A percentile compares a stretch with the other conserved stretches of the same genome.
Conservation (phyloP, 2,329 filamentous ascomycete genomes). For the Fusarium fracticaudum region DNA sequence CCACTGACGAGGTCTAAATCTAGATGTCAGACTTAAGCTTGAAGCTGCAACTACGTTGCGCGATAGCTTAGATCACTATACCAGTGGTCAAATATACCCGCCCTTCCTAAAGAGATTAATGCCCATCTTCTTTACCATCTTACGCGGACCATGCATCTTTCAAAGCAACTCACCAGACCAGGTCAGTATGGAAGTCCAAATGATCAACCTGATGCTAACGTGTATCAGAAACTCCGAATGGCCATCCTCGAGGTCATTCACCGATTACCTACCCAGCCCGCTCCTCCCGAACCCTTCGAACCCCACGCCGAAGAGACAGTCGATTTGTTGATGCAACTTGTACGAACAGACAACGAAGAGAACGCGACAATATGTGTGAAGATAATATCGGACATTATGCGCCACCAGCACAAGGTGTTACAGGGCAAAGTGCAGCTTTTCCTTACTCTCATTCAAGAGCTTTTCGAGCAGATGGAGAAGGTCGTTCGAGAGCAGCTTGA, state of each 20-base stretch:
- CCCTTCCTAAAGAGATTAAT: constrained; percentile 88
- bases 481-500: constrained; percentile 97
- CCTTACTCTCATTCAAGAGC: constrained; percentile 89
- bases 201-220: constrained; percentile 26
- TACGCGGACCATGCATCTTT: constrained; percentile 89
- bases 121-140: constrained; percentile 86
- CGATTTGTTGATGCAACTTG: constrained; percentile 87
- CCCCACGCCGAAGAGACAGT: constrained; percentile 89
- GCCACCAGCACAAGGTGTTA: constrained; percentile 88
- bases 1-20: constrained; percentile 7
- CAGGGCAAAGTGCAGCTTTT: constrained; percentile 85
- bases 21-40: constrained; percentile 84
- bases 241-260: constrained; percentile 95
- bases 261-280: constrained; percentile 77
- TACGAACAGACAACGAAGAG: constrained; percentile 94
- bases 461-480: constrained; percentile 94
- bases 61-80: constrained; percentile 91
- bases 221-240: constrained; percentile 81
- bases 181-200: constrained; percentile 57
- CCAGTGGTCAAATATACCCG: constrained; percentile 77
- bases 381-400: constrained; percentile 95
- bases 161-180: constrained; percentile 91
- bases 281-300: constrained; percentile 82
- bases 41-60: constrained; percentile 87
- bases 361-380: constrained; percentile 99